Conservation (phyloP, 495 filamentous ascomycete species). For the Talaromyces adpressus region DNA sequence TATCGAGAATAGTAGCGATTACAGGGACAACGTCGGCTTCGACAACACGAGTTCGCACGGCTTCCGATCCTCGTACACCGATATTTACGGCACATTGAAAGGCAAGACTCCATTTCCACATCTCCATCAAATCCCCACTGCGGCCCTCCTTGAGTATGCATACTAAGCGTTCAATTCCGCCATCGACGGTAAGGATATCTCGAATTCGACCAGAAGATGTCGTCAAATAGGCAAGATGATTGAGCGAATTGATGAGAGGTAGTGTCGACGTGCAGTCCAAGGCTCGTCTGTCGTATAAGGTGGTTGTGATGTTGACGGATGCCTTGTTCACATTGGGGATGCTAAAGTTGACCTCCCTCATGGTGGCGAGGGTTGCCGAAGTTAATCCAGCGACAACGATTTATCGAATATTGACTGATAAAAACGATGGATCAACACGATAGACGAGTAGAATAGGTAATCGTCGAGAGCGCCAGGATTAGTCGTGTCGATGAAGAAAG, state of each 20-base stretch:
- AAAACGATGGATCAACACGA: not conserved
- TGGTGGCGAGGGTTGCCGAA: slow-evolving; percentile 31
- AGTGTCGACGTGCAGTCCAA: slow-evolving; percentile 97
- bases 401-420: not conserved
- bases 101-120: slow-evolving; percentile 99
- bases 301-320: slow-evolving; percentile 97
- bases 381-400: not conserved
- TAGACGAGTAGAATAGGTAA: not conserved
- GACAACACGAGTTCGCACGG: slow-evolving; percentile 86
- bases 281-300: slow-evolving; percentile 92
- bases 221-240: slow-evolving; percentile 95
- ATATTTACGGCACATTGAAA: slow-evolving; percentile 99
- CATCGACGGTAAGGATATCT: slow-evolving; percentile 96
- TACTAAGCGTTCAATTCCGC: slow-evolving; percentile 90
- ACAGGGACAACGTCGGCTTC: slow-evolving; percentile 99
- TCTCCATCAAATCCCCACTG: slow-evolving; percentile 97
- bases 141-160: slow-evolving; percentile 96
- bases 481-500: not conserved
- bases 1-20: slow-evolving; percentile 97
- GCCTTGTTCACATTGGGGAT: slow-evolving; percentile 99
- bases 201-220: slow-evolving; percentile 97
- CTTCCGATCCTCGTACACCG: slow-evolving; percentile 90
- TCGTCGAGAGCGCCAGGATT: not conserved
- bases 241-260: slow-evolving; percentile 95
- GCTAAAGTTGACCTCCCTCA: slow-evolving; percentile 99